A percentile compares a stretch with the other conserved stretches of the same genome.
Evolutionary conservation across 257 asterid species (phyloP).

Genomic region (Fraxinus americana): DNA sequence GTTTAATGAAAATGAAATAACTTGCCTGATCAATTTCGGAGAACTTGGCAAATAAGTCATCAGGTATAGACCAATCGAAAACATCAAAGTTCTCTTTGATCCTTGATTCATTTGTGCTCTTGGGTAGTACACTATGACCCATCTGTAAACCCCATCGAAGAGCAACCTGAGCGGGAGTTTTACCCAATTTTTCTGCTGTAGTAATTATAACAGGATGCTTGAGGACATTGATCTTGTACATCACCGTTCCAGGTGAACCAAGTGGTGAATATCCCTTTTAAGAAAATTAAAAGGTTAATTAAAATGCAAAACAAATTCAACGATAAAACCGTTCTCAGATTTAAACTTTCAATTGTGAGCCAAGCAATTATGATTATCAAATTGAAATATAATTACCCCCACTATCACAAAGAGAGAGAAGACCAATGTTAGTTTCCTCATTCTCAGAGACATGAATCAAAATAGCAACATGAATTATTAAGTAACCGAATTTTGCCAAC

Average conservation of each 20-base stretch:
- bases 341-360: too few species aligned
- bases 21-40: slow-evolving; percentile 51
- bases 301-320: background rate
- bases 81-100: slow-evolving; percentile 46
- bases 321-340: too few species aligned
- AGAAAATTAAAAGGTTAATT: slow-evolving; percentile 1
- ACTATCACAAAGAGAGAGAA: too few species aligned
- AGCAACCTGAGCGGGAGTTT: slow-evolving; percentile 53
- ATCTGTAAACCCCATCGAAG: slow-evolving; percentile 58
- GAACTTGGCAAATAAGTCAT: slow-evolving; percentile 43
- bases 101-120: slow-evolving; percentile 44
- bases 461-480: background rate
- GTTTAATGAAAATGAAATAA: slow-evolving; percentile 4
- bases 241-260: slow-evolving; percentile 50
- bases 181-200: slow-evolving; percentile 46
- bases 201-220: slow-evolving; percentile 33
- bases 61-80: slow-evolving; percentile 48
- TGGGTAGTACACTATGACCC: slow-evolving; percentile 56
- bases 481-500: slow-evolving; percentile 33
- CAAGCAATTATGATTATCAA: too few species aligned
- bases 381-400: too few species aligned
- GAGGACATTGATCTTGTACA: slow-evolving; percentile 40
- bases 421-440: too few species aligned
- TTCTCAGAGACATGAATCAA: background rate
- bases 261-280: slow-evolving; percentile 52